Percentiles rank a stretch among this genome's conserved stretches.
Evolutionary conservation across 2,329 filamentous ascomycete species (phyloP).

Genomic region (Hypomyces perniciosus): DNA sequence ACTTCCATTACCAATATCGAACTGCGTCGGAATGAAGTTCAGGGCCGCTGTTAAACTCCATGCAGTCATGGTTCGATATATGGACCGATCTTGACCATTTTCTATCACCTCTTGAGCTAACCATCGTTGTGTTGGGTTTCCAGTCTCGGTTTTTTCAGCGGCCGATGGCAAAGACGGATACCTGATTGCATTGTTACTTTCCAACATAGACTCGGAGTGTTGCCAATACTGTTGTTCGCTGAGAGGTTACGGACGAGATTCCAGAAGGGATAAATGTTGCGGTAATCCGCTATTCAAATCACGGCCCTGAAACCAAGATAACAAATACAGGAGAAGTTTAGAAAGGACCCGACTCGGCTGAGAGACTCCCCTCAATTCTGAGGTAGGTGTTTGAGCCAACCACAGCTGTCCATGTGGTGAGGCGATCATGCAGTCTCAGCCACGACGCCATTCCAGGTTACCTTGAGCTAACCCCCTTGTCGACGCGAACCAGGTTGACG

Average conservation of each 20-base stretch:
- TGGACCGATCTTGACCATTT: neutral
- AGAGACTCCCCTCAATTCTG: neutral
- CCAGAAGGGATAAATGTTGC: no score
- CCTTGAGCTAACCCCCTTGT: no score
- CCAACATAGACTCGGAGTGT: neutral
- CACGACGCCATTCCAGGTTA: neutral
- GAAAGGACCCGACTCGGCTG: neutral
- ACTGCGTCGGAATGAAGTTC: slow-evolving; percentile 2
- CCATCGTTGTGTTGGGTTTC: neutral
- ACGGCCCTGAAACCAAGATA: no score
- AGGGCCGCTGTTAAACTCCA: slow-evolving; percentile 8
- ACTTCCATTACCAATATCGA: neutral
- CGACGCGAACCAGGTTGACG: no score
- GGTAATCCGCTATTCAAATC: no score
- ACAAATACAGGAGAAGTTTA: no score
- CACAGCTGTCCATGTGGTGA: neutral
- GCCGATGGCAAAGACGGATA: no score
- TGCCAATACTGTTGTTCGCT: neutral
- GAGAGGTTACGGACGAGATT: neutral
- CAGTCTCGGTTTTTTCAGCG: neutral
- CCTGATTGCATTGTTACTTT: neutral
- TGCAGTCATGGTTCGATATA: neutral
- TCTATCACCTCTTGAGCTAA: neutral
- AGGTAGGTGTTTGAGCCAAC: neutral
- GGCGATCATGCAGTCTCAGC: neutral